These are phyloP conservation scores for Sanghuangporus sanghuang DNA, from an alignment of 1,284 basidiomycete species.

Conservation along the genomic window DNA sequence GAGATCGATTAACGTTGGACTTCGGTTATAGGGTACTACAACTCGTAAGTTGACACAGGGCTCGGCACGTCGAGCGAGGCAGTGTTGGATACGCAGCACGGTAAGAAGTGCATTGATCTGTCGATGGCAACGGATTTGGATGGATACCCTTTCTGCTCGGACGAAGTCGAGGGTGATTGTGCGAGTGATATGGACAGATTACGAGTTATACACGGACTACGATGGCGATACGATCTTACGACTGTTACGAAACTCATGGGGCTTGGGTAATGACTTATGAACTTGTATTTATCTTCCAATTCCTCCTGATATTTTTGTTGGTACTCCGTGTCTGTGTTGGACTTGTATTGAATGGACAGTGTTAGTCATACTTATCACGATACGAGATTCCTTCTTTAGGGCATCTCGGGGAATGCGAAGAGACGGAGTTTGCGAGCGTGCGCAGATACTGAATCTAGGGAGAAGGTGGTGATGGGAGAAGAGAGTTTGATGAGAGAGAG, in stretches of 20 bases:
- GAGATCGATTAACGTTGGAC: conserved; percentile 22
- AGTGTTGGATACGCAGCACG: not conserved
- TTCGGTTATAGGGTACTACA: conserved; percentile 26
- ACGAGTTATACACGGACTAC: not conserved
- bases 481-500: not conserved
- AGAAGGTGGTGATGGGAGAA: conserved; percentile 1
- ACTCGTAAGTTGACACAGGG: conserved; percentile 9
- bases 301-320: not conserved
- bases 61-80: not conserved
- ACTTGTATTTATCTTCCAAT: not conserved
- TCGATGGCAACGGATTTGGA: not conserved
- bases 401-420: not conserved
- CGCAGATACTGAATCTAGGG: not conserved
- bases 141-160: not conserved
- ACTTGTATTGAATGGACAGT: not conserved
- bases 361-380: not conserved
- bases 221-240: conserved; percentile 9
- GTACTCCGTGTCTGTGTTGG: not conserved
- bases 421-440: not conserved
- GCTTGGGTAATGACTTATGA: not conserved
- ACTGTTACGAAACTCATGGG: conserved; percentile 2
- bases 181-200: not conserved
- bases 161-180: not conserved
- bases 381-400: not conserved
- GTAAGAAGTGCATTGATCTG: not conserved